phyloP scores from a whole-genome alignment of 2,329 filamentous ascomycete species.

The Penicillium sp. region DNA sequence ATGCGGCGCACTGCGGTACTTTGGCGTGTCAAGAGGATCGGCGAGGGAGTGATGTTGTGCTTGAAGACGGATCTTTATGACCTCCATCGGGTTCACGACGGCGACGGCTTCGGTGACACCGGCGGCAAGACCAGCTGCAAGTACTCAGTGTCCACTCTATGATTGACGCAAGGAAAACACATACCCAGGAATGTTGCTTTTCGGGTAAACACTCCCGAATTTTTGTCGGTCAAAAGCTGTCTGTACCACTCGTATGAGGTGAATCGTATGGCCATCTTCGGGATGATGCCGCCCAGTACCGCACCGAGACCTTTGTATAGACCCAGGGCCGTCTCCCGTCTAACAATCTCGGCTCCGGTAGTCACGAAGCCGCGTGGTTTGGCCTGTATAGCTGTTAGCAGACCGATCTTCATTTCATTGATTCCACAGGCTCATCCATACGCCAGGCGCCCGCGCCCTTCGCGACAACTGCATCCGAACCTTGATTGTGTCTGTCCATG shows the following conservation, averaged over 20 bases:
- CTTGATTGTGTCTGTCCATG: slow-evolving; percentile 78
- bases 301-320: slow-evolving; percentile 98
- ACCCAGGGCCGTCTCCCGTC: slow-evolving; percentile 83
- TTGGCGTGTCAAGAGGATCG: slow-evolving; percentile 90
- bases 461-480: slow-evolving; percentile 98
- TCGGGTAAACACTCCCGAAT: slow-evolving; percentile 65
- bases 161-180: slow-evolving; percentile 37
- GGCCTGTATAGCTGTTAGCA: slow-evolving; percentile 34
- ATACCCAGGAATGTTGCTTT: slow-evolving; percentile 67
- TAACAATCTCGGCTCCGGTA: slow-evolving; percentile 82
- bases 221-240: slow-evolving; percentile 66
- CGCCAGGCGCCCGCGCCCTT: slow-evolving; percentile 75
- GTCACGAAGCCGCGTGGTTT: slow-evolving; percentile 82
- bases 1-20: slow-evolving; percentile 91
- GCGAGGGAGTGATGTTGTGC: slow-evolving; percentile 98
- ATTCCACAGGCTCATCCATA: slow-evolving; percentile 36
- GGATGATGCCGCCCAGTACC: slow-evolving; percentile 91
- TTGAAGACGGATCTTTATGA: slow-evolving; percentile 97
- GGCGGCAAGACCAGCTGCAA: slow-evolving; percentile 74
- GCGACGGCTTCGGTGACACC: slow-evolving; percentile 95
- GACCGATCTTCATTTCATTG: background rate
- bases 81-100: slow-evolving; percentile 98
- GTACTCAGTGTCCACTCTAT: background rate
- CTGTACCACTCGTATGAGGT: slow-evolving; percentile 97
- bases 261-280: slow-evolving; percentile 99